These are phyloP conservation scores for Acorus calamus DNA, from an alignment of 106 monocot species.

Conservation along the genomic window DNA sequence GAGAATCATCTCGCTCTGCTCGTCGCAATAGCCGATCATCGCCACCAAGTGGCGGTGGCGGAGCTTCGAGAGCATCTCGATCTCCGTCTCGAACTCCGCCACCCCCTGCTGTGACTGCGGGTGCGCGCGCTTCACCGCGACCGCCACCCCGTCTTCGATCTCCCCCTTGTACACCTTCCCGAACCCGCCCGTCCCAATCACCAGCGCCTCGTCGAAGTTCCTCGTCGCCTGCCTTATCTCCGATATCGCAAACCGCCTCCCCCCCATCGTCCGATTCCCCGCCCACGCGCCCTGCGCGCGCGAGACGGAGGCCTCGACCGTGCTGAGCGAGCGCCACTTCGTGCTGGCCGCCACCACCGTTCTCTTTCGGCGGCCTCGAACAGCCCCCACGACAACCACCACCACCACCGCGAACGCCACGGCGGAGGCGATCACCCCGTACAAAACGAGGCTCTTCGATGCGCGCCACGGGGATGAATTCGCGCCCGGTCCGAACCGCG, in stretches of 20 bases:
- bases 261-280: constrained; percentile 13
- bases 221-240: constrained; percentile 60
- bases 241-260: constrained; percentile 44
- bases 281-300: too few relatives aligned
- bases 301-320: too few relatives aligned
- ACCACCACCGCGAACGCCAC: too few relatives aligned
- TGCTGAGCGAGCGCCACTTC: too few relatives aligned
- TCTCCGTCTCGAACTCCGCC: constrained; percentile 83
- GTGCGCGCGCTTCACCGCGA: constrained; percentile 78
- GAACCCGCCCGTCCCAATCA: constrained; percentile 77
- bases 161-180: constrained; percentile 89
- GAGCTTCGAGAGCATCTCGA: constrained; percentile 80
- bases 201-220: constrained; percentile 65
- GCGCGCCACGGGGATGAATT: not conserved
- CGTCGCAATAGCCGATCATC: constrained; percentile 90
- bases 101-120: constrained; percentile 61
- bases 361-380: too few relatives aligned
- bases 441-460: constrained; percentile 3
- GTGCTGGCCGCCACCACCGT: too few relatives aligned
- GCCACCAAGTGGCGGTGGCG: constrained; percentile 75
- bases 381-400: too few relatives aligned
- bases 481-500: constrained; percentile 8
- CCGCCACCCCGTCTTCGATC: constrained; percentile 34
- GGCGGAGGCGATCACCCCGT: too few relatives aligned
- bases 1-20: constrained; percentile 79